Conservation (phyloP, 1,139 yeast genomes). For the Pichia sp. region DNA sequence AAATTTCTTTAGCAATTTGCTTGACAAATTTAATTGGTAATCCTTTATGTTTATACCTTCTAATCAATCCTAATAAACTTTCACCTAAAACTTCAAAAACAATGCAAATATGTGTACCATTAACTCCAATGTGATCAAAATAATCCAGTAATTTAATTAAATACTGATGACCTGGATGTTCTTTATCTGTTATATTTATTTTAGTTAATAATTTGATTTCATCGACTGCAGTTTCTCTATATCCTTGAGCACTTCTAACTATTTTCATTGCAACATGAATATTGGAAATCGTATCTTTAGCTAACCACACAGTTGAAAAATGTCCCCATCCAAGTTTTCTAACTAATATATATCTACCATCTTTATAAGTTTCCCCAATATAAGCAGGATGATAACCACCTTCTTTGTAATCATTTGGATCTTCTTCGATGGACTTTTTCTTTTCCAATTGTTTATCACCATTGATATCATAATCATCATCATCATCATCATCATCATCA, state of each 20-base stretch:
- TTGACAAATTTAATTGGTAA: slow-evolving; percentile 70
- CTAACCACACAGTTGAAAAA: slow-evolving; percentile 85
- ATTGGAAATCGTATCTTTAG: slow-evolving; percentile 49
- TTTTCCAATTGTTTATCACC: too few species aligned
- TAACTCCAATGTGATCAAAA: slow-evolving; percentile 72
- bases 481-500: slow-evolving; percentile 20
- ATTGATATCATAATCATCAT: slow-evolving; percentile 16
- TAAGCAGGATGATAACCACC: slow-evolving; percentile 89
- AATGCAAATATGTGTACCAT: slow-evolving; percentile 83
- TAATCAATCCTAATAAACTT: slow-evolving; percentile 63
- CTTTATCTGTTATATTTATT: slow-evolving; percentile 42
- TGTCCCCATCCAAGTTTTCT: slow-evolving; percentile 92
- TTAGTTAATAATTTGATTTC: slow-evolving; percentile 61
- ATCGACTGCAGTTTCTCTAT: slow-evolving; percentile 78
- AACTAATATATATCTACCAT: slow-evolving; percentile 57
- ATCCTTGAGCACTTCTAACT: slow-evolving; percentile 56
- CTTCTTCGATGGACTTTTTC: too few species aligned
- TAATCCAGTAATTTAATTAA: slow-evolving; percentile 68
- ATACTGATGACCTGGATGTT: slow-evolving; percentile 67
- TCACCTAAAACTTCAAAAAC: slow-evolving; percentile 88
- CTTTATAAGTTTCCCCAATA: slow-evolving; percentile 64
- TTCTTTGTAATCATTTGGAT: slow-evolving; percentile 59
- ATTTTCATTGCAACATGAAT: slow-evolving; percentile 79
- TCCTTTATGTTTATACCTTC: slow-evolving; percentile 62
- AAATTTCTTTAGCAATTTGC: slow-evolving; percentile 72